These are phyloP conservation scores for Neofusicoccum sp. DNA, from an alignment of 2,329 filamentous ascomycete genomes.

Conservation along the genomic window DNA sequence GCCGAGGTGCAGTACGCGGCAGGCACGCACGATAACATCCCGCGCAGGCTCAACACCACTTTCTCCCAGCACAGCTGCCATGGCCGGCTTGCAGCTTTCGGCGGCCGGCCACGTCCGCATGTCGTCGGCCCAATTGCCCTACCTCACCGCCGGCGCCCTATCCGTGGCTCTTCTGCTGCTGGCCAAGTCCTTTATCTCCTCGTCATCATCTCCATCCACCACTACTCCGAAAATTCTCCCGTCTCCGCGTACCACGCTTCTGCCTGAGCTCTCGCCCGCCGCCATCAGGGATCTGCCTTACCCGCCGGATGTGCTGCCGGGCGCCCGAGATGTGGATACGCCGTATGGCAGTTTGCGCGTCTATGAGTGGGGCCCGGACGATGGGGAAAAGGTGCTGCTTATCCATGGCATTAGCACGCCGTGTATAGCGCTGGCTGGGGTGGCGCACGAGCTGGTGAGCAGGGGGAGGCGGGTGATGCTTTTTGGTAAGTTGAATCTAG, in stretches of 20 bases:
- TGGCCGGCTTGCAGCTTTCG: not conserved
- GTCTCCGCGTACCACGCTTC: conserved; percentile 30
- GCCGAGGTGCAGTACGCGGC: no score
- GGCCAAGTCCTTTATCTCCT: conserved; percentile 24
- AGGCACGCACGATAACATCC: no score
- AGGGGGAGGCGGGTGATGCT: conserved; percentile 75
- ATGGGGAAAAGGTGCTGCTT: conserved; percentile 69
- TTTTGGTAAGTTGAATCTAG: conserved; percentile 54
- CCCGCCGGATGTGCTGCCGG: conserved; percentile 67
- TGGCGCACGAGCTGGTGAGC: conserved; percentile 64
- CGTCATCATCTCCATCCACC: conserved; percentile 22
- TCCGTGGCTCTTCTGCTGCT: conserved; percentile 16
- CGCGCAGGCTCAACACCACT: no score
- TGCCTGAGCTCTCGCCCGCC: conserved; percentile 28
- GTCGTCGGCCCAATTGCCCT: not conserved
- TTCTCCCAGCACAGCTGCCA: no score
- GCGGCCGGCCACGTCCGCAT: not conserved
- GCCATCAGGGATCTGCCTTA: conserved; percentile 49
- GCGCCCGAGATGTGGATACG: conserved; percentile 65
- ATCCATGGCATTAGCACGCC: conserved; percentile 83
- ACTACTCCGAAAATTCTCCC: conserved; percentile 9
- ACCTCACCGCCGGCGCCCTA: not conserved
- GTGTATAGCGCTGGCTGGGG: conserved; percentile 63
- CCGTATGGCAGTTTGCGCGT: conserved; percentile 70
- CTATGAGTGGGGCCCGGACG: conserved; percentile 76